A percentile compares a stretch with the other conserved stretches of the same genome.
phyloP scores from a whole-genome alignment of 2,329 filamentous ascomycete species.

The Colletotrichum sp. region DNA sequence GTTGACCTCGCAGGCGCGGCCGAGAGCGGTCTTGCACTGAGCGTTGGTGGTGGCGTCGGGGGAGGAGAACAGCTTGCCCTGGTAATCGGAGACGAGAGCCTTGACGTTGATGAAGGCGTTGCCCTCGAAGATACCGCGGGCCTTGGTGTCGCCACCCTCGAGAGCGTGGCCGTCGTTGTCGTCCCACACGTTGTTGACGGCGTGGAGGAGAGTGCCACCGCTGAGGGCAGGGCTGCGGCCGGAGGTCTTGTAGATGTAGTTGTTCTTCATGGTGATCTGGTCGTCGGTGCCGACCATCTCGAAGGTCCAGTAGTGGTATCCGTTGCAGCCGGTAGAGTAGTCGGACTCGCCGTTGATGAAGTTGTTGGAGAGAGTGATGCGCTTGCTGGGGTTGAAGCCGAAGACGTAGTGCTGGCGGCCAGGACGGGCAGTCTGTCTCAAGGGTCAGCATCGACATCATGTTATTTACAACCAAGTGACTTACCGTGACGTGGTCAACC shows the following conservation, averaged over 20 bases:
- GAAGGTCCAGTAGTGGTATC: conserved; percentile 13
- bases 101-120: conserved; percentile 28
- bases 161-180: conserved; percentile 30
- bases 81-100: conserved; percentile 23
- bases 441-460: neutral
- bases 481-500: conserved; percentile 18
- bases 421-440: neutral
- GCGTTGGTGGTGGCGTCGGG: conserved; percentile 18
- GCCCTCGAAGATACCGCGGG: conserved; percentile 29
- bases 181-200: conserved; percentile 33
- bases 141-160: conserved; percentile 25
- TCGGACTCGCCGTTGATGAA: conserved; percentile 11
- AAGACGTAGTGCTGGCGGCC: conserved; percentile 17
- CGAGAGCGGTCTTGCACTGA: conserved; percentile 14
- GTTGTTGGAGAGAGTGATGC: conserved; percentile 18
- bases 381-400: conserved; percentile 16
- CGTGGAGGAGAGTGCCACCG: conserved; percentile 32
- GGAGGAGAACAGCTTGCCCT: conserved; percentile 28
- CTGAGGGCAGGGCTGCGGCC: conserved; percentile 30
- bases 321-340: conserved; percentile 13
- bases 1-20: conserved; percentile 10
- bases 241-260: conserved; percentile 25
- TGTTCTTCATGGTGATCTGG: conserved; percentile 22
- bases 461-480: neutral
- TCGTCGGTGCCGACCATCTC: conserved; percentile 5